Conservation (phyloP, 352 stramenopile genomes). For the Phytopythium cucurbitacearum region DNA sequence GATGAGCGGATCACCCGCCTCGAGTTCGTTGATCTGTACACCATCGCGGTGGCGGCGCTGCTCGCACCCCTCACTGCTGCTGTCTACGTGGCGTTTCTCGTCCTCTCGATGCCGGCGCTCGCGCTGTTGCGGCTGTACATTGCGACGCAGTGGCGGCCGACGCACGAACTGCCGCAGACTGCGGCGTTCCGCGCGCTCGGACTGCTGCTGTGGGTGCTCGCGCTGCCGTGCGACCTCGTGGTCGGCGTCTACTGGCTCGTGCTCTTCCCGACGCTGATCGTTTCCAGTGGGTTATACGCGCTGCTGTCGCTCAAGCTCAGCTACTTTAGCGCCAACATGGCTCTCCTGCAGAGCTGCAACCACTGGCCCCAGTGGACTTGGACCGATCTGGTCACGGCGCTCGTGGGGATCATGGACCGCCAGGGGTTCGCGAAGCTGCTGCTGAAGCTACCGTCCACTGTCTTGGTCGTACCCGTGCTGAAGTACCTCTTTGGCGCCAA, state of each 20-base stretch:
- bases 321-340: conserved; percentile 19
- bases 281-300: conserved; percentile 20
- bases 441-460: conserved; percentile 25
- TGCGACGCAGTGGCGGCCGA: conserved; percentile 14
- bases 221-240: conserved; percentile 15
- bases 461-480: conserved; percentile 28
- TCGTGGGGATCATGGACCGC: conserved; percentile 29
- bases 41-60: conserved; percentile 13
- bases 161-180: conserved; percentile 13
- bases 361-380: conserved; percentile 29
- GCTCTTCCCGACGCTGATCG: conserved; percentile 16
- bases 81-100: conserved; percentile 13
- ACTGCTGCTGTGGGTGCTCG: conserved; percentile 10
- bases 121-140: conserved; percentile 13
- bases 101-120: conserved; percentile 15
- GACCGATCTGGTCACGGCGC: conserved; percentile 19
- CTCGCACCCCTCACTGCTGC: conserved; percentile 9
- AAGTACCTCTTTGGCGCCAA: conserved; percentile 44
- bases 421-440: conserved; percentile 31
- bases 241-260: conserved; percentile 20
- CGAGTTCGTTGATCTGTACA: conserved; percentile 25
- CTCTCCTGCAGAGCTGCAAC: conserved; percentile 24
- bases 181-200: conserved; percentile 11
- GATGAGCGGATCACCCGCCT: conserved; percentile 12
- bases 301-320: conserved; percentile 23